Percentiles rank a stretch among this genome's conserved stretches.
Evolutionary conservation across 805 yeast genomes (phyloP).

Genomic region (Spathaspora sp.): DNA sequence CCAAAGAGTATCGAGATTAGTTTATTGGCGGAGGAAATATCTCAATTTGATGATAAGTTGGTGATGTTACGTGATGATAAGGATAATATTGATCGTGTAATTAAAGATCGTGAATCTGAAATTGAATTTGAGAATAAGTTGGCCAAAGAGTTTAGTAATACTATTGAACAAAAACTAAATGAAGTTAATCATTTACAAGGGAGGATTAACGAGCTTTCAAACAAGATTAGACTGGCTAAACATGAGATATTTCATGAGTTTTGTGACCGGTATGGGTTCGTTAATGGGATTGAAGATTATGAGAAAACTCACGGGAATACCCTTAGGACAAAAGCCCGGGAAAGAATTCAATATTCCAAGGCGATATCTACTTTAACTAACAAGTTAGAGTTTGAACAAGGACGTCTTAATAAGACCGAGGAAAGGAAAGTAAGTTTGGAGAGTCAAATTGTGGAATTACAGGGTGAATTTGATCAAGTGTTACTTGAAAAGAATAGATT

Average conservation of each 20-base stretch:
- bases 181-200: conserved; percentile 13
- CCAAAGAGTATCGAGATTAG: conserved; percentile 58
- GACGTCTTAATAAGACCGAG: conserved; percentile 50
- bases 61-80: conserved; percentile 44
- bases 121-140: conserved; percentile 42
- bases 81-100: conserved; percentile 39
- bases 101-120: conserved; percentile 47
- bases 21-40: conserved; percentile 48
- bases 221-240: conserved; percentile 32
- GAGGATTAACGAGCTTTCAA: conserved; percentile 18
- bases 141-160: conserved; percentile 16
- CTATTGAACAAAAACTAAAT: conserved; percentile 13
- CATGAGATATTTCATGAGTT: conserved; percentile 47
- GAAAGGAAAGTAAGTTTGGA: conserved; percentile 44
- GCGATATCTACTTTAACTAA: conserved; percentile 59
- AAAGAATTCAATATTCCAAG: conserved; percentile 56
- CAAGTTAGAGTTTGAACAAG: conserved; percentile 62
- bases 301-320: conserved; percentile 65
- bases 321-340: conserved; percentile 53
- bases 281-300: conserved; percentile 55
- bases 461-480: conserved; percentile 25
- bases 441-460: conserved; percentile 34
- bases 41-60: conserved; percentile 34
- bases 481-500: conserved; percentile 29
- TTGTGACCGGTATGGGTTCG: conserved; percentile 52